Base-by-base conservation (phyloP, 208 protist genomes). In the Acanthamoeba divionensis region DNA sequence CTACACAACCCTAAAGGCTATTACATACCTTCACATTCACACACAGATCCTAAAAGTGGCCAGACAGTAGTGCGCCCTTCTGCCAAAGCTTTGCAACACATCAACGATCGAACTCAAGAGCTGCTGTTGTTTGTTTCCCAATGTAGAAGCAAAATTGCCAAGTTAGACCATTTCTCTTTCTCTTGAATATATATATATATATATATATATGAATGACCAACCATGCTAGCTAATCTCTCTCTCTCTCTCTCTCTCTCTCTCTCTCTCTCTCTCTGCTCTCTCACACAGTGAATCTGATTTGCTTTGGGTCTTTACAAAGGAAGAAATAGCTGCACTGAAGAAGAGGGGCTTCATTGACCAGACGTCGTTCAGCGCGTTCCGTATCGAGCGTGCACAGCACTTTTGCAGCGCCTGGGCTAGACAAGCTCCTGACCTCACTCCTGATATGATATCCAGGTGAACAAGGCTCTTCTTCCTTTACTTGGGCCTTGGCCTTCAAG, bases 261-360 rank as follows among this genome's bases (percentile, higher is more conserved):
- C 12, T 41, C 13, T 2, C 67, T 36, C 1, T n/a, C 36, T 8
- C 38, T 79, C 26, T 13, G 1, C 67, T 45, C n/a, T 33, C 21
- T 47, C 18, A 8, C 8, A 26, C 45, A 85, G 75, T 7, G 75
- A 85, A 63, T 48, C 60, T 7, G 45, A 31, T 2, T 9, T 85
- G 48, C 18, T 85, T 29, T 66, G 65, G 52, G 75, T 41, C 9
- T 85, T 85, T 31, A 66, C 50, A 2, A 85, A 85, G 75, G 75
- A 85, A 18, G 75, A 85, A 38, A 24, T 85, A 3, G 75, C 45
- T 3, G 50, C 48, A 0, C 50, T 85, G 4, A 85, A 63, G 75
- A 85, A 85, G 15, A 26, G 75, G 9, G 52, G 75, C 50, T 85
- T 85, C 50, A 63, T 85, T 18, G 24, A 85, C 52, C 75, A 85